A percentile compares a stretch with the other conserved stretches of the same genome.
Evolutionary conservation across 352 stramenopile genomes (phyloP).

Genomic region (Pythium phragmitis): DNA sequence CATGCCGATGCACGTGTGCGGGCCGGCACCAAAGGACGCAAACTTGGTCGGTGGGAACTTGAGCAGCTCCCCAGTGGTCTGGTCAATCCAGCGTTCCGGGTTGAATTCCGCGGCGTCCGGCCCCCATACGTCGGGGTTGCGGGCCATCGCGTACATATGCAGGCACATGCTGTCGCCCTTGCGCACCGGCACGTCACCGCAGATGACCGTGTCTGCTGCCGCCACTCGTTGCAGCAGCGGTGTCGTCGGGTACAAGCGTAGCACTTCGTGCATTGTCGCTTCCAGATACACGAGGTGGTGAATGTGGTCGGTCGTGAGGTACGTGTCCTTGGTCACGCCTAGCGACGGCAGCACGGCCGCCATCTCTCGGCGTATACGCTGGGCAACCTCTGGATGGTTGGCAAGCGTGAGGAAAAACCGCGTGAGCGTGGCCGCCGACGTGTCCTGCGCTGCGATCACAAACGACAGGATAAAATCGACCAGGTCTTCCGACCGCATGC

Average conservation of each 20-base stretch:
- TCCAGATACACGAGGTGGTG: slow-evolving; percentile 57
- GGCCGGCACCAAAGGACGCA: slow-evolving; percentile 37
- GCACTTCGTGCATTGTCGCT: slow-evolving; percentile 56
- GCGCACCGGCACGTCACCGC: slow-evolving; percentile 12
- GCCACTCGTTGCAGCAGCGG: slow-evolving; percentile 56
- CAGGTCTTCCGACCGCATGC: neutral
- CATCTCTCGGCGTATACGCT: slow-evolving; percentile 49
- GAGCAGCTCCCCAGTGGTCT: too few species aligned
- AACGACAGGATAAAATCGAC: slow-evolving; percentile 61
- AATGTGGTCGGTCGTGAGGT: slow-evolving; percentile 48
- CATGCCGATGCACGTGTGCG: slow-evolving; percentile 46
- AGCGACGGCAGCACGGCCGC: slow-evolving; percentile 23
- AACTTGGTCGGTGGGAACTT: slow-evolving; percentile 33
- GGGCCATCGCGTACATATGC: slow-evolving; percentile 32
- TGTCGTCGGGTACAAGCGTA: slow-evolving; percentile 62
- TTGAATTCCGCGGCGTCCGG: neutral
- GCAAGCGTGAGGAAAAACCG: slow-evolving; percentile 76
- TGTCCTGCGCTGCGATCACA: slow-evolving; percentile 71
- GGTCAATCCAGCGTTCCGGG: too few species aligned
- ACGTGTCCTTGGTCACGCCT: slow-evolving; percentile 27
- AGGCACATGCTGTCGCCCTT: neutral
- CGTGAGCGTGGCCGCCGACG: slow-evolving; percentile 57
- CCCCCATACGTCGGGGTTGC: slow-evolving; percentile 23
- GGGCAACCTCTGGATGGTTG: slow-evolving; percentile 47
- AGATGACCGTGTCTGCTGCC: slow-evolving; percentile 53